These are phyloP conservation scores for Penicillium mononematosum DNA, from an alignment of 495 filamentous ascomycete species.

Conservation along the genomic window DNA sequence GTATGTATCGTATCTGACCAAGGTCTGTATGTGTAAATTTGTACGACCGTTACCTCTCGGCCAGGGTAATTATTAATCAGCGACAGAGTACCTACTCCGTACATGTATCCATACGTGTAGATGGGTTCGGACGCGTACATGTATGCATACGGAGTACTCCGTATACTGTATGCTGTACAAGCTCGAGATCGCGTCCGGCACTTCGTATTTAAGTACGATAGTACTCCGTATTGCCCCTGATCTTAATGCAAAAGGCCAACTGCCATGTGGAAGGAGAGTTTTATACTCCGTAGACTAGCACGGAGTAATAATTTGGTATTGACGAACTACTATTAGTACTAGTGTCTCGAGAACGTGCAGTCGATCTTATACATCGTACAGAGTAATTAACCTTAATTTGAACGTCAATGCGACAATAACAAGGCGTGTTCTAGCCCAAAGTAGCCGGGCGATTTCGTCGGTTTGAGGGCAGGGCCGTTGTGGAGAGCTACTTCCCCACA, in stretches of 20 bases:
- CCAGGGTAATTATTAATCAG: conserved; percentile 1
- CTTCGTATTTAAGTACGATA: no score
- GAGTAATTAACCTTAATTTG: no score
- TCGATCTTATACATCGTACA: no score
- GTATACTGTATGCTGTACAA: neutral
- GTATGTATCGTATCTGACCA: no score
- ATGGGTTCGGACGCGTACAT: neutral
- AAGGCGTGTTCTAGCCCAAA: neutral
- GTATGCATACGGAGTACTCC: neutral
- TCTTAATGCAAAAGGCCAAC: neutral
- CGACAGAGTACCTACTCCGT: no score
- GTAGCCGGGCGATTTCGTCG: neutral
- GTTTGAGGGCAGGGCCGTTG: conserved; percentile 5
- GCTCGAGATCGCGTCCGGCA: neutral
- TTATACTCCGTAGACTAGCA: no score
- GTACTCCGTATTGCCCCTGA: neutral
- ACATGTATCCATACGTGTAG: no score
- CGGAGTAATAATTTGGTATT: no score
- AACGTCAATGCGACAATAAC: neutral
- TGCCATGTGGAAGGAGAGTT: no score
- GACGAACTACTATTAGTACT: no score
- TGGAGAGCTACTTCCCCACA: conserved; percentile 4
- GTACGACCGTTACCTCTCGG: neutral
- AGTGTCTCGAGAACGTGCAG: no score
- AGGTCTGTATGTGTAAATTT: neutral